Conservation (phyloP, 2,329 filamentous ascomycete species). For the Plectosphaerella plurivora region DNA sequence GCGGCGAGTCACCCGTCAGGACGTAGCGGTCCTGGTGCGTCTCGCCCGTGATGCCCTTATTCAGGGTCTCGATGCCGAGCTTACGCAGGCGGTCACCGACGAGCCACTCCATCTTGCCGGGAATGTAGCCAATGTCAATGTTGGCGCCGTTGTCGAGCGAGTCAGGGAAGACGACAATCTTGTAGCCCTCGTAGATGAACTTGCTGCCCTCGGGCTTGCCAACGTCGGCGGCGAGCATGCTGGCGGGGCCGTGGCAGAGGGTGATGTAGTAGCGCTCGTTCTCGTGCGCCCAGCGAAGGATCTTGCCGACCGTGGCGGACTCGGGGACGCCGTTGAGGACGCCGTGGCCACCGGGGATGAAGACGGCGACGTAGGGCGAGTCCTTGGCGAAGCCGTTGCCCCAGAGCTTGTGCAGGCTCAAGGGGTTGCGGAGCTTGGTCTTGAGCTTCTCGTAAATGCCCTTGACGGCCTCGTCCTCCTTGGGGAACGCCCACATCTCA, state of each 20-base stretch:
- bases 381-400: conserved; percentile 7
- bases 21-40: conserved; percentile 9
- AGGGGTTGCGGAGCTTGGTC: conserved; percentile 11
- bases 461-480: conserved; percentile 5
- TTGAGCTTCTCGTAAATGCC: conserved; percentile 9
- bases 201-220: conserved; percentile 11
- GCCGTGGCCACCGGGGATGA: conserved; percentile 14
- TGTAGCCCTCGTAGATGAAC: conserved; percentile 14
- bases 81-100: conserved; percentile 10
- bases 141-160: conserved; percentile 11
- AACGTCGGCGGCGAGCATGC: conserved; percentile 10
- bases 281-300: conserved; percentile 14
- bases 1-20: conserved; percentile 14
- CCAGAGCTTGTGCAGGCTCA: conserved; percentile 12
- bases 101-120: conserved; percentile 15
- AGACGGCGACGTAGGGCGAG: conserved; percentile 12
- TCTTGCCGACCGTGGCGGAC: conserved; percentile 10
- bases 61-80: conserved; percentile 10
- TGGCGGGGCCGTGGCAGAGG: conserved; percentile 13
- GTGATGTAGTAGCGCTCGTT: conserved; percentile 10
- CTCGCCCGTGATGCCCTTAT: conserved; percentile 11
- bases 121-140: conserved; percentile 15
- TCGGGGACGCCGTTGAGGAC: conserved; percentile 12
- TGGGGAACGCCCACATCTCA: conserved; percentile 14
- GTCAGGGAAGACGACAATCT: conserved; percentile 14